Percentiles rank a stretch among this genome's conserved stretches.
These are phyloP conservation scores for Pleurotus ostreatus DNA, from an alignment of 768 basidiomycete species.

Conservation along the genomic window DNA sequence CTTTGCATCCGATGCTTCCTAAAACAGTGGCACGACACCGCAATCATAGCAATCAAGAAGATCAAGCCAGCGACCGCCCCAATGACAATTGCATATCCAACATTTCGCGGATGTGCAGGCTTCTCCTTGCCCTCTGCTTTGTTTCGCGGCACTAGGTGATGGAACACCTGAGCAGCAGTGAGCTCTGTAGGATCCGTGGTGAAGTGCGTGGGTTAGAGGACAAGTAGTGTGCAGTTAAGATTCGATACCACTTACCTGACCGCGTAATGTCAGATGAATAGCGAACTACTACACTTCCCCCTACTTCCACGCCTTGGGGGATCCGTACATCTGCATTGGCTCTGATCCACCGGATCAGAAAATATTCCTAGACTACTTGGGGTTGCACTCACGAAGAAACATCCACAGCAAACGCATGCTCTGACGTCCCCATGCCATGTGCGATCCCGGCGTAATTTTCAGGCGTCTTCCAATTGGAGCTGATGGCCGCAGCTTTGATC, in stretches of 20 bases:
- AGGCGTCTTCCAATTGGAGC: neutral
- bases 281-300: neutral
- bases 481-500: neutral
- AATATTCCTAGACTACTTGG: neutral
- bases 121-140: neutral
- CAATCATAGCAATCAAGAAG: neutral
- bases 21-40: neutral
- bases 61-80: neutral
- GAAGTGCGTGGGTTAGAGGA: neutral
- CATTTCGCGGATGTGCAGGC: neutral
- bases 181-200: neutral
- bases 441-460: neutral
- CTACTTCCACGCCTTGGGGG: neutral
- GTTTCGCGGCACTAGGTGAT: neutral
- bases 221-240: neutral
- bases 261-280: neutral
- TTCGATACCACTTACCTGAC: neutral
- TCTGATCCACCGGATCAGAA: neutral
- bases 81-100: slow-evolving; percentile 3
- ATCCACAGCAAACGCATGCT: neutral
- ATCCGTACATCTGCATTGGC: neutral
- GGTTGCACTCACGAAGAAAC: neutral
- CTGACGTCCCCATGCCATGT: neutral
- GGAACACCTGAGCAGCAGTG: neutral
- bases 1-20: neutral